Evolutionary conservation across 805 yeast species (phyloP), one percentile per base, ranked within the genome.

Genomic region (Starmerella roubikii): DNA sequence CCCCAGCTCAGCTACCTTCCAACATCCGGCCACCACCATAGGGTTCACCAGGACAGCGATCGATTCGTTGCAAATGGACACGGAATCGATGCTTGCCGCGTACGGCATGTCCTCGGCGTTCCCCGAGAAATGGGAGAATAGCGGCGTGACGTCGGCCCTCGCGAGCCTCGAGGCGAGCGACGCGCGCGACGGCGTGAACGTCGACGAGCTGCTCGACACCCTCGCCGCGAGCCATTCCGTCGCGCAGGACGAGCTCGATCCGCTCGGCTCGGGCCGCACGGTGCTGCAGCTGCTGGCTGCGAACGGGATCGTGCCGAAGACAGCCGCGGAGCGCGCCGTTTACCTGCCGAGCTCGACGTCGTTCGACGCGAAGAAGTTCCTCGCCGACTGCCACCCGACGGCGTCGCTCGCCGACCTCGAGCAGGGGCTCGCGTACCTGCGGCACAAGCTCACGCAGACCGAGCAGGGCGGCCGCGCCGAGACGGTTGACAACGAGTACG

Each of bases 401-500:
- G 76, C 75, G 40, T 62, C 76, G 3, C 68, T 69, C 45, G 65
- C 64, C 13, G 68, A 74, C 26, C 55, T 78, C 31, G 57, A 61
- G 22, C 49, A 54, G 6, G 69, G 78, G 1, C 59, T 76, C 39
- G 67, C 62, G 25, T 59, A 54, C 36, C 56, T 78, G 35, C 76
- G 75, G 40, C 46, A 53, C 19, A 65, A 71, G 17, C 66, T 78
- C 24, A 60, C 65, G 6, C 56, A 64, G 2, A 71, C 71, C 46
- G 69, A 74, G 28, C 61, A 65, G 8, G 30, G 30, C 15, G 47
- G 47, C 21, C 55, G 76, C 49, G 67, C 70, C 41, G 50, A 54
- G 13, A 55, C 76, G 30, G 72, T 78, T 13, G 73, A 73, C 46
- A 58, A 65, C 12, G 81, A 79, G 51, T 77, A 74, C 48, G 69